phyloP scores from a whole-genome alignment of 1,284 basidiomycete species.

The Ustilago sp. region DNA sequence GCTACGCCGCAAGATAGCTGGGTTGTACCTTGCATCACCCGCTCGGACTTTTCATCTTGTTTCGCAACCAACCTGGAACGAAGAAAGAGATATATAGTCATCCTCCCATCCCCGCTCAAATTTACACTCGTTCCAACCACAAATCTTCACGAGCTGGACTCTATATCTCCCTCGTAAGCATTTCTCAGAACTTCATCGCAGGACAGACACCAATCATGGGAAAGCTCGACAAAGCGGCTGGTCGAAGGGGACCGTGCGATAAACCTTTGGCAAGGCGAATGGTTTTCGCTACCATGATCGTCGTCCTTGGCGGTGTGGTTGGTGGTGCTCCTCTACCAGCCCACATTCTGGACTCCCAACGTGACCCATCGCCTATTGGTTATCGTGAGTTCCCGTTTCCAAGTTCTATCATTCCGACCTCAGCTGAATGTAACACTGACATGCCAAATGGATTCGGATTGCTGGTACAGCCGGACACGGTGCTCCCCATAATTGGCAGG shows the following conservation, averaged over 20 bases:
- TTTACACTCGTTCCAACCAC: neutral
- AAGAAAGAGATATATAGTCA: neutral
- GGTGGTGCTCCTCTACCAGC: constrained; percentile 2
- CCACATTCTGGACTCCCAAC: neutral
- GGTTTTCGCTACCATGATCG: constrained; percentile 4
- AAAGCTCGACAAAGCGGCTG: neutral
- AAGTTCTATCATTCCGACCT: neutral
- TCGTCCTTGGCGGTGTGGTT: constrained; percentile 7
- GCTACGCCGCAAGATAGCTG: neutral
- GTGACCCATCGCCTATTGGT: neutral
- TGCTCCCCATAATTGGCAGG: neutral
- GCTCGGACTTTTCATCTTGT: neutral
- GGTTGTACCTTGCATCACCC: constrained; percentile 1
- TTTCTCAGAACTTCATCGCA: neutral
- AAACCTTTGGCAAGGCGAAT: neutral
- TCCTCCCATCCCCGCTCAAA: neutral
- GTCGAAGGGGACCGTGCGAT: neutral
- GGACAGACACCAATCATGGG: neutral
- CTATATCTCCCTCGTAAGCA: neutral
- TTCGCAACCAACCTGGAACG: neutral
- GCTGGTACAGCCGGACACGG: neutral
- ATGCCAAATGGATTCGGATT: too few relatives aligned
- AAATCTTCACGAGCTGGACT: constrained; percentile 1
- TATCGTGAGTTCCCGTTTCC: neutral
- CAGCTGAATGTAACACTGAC: neutral